Percentiles rank a stretch among this genome's conserved stretches.
Evolutionary conservation across 148 eudicot species (phyloP).

Genomic region (Fagopyrum esculentum): DNA sequence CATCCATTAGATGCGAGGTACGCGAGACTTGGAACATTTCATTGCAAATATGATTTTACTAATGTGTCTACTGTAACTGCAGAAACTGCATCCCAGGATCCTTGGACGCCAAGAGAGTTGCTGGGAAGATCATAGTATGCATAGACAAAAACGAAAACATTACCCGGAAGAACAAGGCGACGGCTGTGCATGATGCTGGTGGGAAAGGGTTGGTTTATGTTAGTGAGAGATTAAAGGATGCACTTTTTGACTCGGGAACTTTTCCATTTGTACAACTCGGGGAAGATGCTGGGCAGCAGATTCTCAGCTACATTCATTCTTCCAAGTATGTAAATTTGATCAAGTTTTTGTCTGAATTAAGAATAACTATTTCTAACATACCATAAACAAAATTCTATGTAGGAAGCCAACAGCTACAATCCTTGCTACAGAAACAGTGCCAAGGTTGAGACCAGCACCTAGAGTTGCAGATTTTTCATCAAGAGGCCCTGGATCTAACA

Average conservation of each 20-base stretch:
- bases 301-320: constrained; percentile 55
- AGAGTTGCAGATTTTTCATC: constrained; percentile 59
- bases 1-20: constrained; percentile 57
- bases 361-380: background rate
- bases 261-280: constrained; percentile 49
- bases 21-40: background rate
- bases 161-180: constrained; percentile 33
- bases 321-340: constrained; percentile 29
- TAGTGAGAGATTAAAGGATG: constrained; percentile 21
- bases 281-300: constrained; percentile 27
- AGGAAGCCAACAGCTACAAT: constrained; percentile 50
- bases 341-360: background rate
- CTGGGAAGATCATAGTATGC: constrained; percentile 57
- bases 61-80: constrained; percentile 7
- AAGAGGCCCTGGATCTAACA: constrained; percentile 51
- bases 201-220: constrained; percentile 55
- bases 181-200: constrained; percentile 50
- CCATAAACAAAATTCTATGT: background rate
- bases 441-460: constrained; percentile 48
- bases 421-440: constrained; percentile 29
- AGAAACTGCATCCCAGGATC: constrained; percentile 68
- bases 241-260: constrained; percentile 43
- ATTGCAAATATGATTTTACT: background rate
- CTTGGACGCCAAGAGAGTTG: constrained; percentile 35
- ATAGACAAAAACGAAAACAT: constrained; percentile 25